Evolutionary conservation across 2,329 filamentous ascomycete genomes (phyloP), one percentile per base, ranked within the genome.

Genomic region (Verticillium alfalfae): DNA sequence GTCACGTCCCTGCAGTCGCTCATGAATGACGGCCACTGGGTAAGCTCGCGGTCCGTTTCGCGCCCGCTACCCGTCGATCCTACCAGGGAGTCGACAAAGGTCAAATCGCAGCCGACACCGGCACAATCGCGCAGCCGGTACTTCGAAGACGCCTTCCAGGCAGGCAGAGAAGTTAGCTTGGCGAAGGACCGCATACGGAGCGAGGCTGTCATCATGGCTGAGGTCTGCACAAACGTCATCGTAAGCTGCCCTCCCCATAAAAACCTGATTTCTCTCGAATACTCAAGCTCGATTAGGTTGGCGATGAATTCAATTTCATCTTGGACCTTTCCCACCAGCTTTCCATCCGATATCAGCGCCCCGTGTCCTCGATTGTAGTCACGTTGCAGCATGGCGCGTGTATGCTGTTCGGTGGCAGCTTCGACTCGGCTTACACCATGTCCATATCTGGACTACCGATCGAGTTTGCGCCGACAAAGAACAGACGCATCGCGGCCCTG

Each of bases 371-470:
- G 9, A 87, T 96, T 62, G 85, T 91, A 70, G 85, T 96, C 56
- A 88, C 86, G 2, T 77, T 96, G n/a, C 84, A 89, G 52, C 91
- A 95, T 69, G 88, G 89, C 34, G 83, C 85, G 15, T 91, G 89
- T 70, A 84, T 97, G 67, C 79, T 92, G 61, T 88, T 94, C 63
- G 90, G 86, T 2, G 90, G 88, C 39, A 88, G 86, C 5, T 89
- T 91, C 65, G 89, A 93, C 58, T 89, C 91, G 3, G 90, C 91
- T 22, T 97, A 97, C 70, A 83, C 88, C 63, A 79, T 96, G 69
- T 89, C 86, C 38, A 84, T 97, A 63, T 88, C 84, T 39, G 88
- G 91, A 0, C 79, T 95, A 10, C 82, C 89, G 1, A 81, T 81
- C 12, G 83, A 91, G 66, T 78, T 95, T 62, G 87, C 88, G 64